These are phyloP conservation scores for Gossypium longicalyx DNA, from an alignment of 345 rosid genomes.

Conservation along the genomic window DNA sequence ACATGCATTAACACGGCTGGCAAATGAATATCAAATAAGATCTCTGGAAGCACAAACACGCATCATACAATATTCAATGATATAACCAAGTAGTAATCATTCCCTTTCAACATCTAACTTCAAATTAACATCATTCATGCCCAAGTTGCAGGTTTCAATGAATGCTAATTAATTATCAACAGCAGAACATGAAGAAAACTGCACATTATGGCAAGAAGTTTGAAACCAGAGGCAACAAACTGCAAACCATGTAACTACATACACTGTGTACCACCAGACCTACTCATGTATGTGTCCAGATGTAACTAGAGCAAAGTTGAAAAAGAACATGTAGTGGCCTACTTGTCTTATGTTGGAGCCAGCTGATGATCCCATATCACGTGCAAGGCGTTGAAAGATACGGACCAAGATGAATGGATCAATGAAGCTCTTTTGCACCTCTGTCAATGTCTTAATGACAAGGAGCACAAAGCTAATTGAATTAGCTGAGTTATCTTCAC, in stretches of 20 bases:
- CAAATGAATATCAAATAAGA: not conserved
- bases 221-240: conserved; percentile 6
- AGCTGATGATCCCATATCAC: conserved; percentile 83
- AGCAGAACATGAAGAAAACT: not conserved
- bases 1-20: not conserved
- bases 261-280: not conserved
- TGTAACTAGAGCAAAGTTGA: not conserved
- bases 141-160: not conserved
- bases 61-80: not conserved
- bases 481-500: conserved; percentile 71
- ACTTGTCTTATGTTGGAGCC: conserved; percentile 89
- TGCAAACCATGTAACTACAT: not conserved
- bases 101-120: not conserved
- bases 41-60: not conserved
- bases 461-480: conserved; percentile 88
- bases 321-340: conserved; percentile 22
- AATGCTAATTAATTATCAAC: not conserved
- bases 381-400: conserved; percentile 83
- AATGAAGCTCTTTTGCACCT: conserved; percentile 68
- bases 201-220: not conserved
- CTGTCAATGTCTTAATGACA: conserved; percentile 85
- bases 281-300: not conserved
- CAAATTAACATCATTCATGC: not conserved
- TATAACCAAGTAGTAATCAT: not conserved
- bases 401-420: conserved; percentile 75